Percentiles rank a stretch among this genome's conserved stretches.
Conservation (phyloP, 2,329 filamentous ascomycete species). For the Colletotrichum viniferum region DNA sequence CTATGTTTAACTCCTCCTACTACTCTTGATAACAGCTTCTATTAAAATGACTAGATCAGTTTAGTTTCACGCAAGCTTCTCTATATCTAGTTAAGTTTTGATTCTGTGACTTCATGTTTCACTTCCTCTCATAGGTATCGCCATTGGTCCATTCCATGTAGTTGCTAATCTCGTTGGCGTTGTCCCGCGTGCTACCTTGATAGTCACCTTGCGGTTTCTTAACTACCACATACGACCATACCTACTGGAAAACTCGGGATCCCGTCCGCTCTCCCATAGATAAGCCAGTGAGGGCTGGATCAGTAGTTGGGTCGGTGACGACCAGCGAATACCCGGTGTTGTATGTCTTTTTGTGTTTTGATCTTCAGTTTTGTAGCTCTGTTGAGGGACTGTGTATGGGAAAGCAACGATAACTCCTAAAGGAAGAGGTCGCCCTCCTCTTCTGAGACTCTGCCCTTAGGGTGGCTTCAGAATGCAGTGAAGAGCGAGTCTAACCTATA, state of each 20-base stretch:
- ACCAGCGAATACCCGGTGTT: neutral
- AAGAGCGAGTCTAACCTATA: too few relatives aligned
- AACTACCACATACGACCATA: neutral
- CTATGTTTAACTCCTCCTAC: neutral
- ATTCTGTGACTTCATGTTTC: neutral
- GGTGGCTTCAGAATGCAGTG: neutral
- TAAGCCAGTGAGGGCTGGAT: neutral
- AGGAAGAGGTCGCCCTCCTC: neutral
- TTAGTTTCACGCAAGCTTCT: neutral
- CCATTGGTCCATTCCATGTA: too few relatives aligned
- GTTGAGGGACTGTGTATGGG: neutral
- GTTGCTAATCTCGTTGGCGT: neutral
- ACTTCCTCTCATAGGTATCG: rapidly evolving
- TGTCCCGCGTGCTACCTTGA: neutral
- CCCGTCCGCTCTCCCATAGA: neutral
- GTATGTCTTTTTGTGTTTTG: neutral
- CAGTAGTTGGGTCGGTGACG: neutral
- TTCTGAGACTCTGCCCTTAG: neutral
- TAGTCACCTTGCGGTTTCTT: neutral
- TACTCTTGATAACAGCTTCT: rapidly evolving
- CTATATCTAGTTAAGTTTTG: rapidly evolving
- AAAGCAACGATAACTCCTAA: neutral
- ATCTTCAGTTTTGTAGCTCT: neutral
- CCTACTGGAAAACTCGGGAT: neutral
- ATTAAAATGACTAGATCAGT: neutral